These are phyloP conservation scores for Candida xyloterini DNA, from an alignment of 805 yeast species.

Conservation along the genomic window DNA sequence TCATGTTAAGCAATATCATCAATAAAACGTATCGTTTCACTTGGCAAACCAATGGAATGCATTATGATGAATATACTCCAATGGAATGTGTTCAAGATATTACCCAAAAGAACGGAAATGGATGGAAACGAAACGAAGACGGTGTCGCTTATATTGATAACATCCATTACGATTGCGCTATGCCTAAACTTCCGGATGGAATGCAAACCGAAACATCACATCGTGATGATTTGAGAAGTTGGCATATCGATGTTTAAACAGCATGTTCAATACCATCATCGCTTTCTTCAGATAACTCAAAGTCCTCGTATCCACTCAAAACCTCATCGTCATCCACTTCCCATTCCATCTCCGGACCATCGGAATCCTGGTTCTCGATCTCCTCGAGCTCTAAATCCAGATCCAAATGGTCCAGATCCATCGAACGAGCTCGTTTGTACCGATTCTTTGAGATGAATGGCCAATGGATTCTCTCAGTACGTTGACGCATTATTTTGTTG, in stretches of 20 bases:
- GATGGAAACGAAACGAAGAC: slow-evolving; percentile 54
- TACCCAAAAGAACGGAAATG: slow-evolving; percentile 60
- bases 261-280: slow-evolving; percentile 32
- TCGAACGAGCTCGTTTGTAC: slow-evolving; percentile 25
- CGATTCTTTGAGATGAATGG: slow-evolving; percentile 19
- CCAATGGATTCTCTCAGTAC: slow-evolving; percentile 21
- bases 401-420: slow-evolving; percentile 22
- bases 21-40: slow-evolving; percentile 32
- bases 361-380: slow-evolving; percentile 7
- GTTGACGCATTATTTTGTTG: slow-evolving; percentile 4
- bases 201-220: slow-evolving; percentile 25
- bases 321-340: slow-evolving; percentile 20
- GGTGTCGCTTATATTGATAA: slow-evolving; percentile 41
- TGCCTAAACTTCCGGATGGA: not conserved
- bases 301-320: slow-evolving; percentile 23
- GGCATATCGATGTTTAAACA: slow-evolving; percentile 32
- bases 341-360: slow-evolving; percentile 10
- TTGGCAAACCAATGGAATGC: slow-evolving; percentile 27
- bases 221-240: slow-evolving; percentile 40
- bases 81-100: slow-evolving; percentile 73
- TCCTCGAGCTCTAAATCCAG: slow-evolving; percentile 16
- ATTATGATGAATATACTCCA: slow-evolving; percentile 53
- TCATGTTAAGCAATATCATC: slow-evolving; percentile 21
- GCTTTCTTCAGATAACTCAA: slow-evolving; percentile 28
- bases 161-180: slow-evolving; percentile 19